Percentiles rank a stretch among this genome's conserved stretches.
Evolutionary conservation across 805 yeast genomes (phyloP).

Genomic region (Monosporozyma yasuniensis): DNA sequence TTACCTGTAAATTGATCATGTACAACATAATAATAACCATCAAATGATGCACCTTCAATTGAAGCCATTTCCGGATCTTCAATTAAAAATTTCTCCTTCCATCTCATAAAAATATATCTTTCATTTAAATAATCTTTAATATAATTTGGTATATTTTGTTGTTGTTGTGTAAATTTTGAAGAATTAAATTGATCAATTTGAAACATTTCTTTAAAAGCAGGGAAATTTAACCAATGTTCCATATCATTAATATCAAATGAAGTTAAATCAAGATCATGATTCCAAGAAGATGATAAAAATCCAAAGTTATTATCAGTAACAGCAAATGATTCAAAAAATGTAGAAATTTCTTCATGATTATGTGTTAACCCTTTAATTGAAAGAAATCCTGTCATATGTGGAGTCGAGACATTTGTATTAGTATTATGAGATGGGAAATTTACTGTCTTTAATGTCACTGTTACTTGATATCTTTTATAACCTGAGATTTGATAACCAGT

Average conservation of each 20-base stretch:
- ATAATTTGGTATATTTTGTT: conserved; percentile 4
- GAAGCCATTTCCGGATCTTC: conserved; percentile 55
- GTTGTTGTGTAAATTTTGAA: not conserved
- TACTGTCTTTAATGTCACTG: conserved; percentile 49
- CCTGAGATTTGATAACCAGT: conserved; percentile 31
- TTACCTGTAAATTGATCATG: conserved; percentile 70
- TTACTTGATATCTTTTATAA: conserved; percentile 38
- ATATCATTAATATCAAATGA: conserved; percentile 51
- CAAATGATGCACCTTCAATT: conserved; percentile 70
- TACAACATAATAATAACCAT: conserved; percentile 85
- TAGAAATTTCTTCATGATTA: conserved; percentile 60
- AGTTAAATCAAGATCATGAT: conserved; percentile 39
- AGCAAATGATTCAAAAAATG: conserved; percentile 50
- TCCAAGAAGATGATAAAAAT: conserved; percentile 25
- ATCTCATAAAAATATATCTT: conserved; percentile 72
- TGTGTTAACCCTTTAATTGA: conserved; percentile 62
- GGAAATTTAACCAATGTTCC: conserved; percentile 58
- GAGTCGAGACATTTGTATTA: conserved; percentile 16
- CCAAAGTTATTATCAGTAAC: conserved; percentile 19
- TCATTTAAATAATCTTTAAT: conserved; percentile 28
- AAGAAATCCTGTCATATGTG: conserved; percentile 49
- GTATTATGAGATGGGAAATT: conserved; percentile 31
- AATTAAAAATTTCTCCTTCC: conserved; percentile 85
- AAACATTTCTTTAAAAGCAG: conserved; percentile 32
- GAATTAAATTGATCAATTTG: conserved; percentile 10